Evolutionary conservation across 106 monocot genomes (phyloP).

Genomic region (Chionographis japonica): DNA sequence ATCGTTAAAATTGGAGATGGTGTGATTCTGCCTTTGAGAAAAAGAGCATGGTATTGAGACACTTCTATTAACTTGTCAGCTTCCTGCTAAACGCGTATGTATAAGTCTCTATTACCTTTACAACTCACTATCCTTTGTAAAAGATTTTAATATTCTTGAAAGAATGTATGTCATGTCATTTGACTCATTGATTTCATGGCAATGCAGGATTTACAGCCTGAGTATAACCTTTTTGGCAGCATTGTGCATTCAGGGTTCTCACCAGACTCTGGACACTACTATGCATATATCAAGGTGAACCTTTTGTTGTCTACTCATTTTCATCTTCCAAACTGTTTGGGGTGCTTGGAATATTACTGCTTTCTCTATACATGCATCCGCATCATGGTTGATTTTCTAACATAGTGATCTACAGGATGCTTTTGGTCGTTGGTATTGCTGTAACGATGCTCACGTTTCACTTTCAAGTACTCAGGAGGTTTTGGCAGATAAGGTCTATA

Average conservation of each 20-base stretch:
- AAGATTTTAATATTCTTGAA: no score
- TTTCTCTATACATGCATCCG: not conserved
- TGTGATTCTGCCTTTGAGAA: no score
- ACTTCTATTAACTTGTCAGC: no score
- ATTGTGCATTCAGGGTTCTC: constrained; percentile 94
- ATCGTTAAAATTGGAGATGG: no score
- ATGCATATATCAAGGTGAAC: constrained; percentile 92
- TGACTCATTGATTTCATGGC: constrained; percentile 6
- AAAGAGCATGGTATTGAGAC: no score
- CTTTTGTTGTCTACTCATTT: constrained; percentile 1
- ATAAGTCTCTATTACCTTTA: no score
- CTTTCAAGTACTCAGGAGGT: constrained; percentile 78
- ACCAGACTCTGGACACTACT: constrained; percentile 92
- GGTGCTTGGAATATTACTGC: not conserved
- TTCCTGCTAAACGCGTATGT: no score
- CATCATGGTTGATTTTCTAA: not conserved
- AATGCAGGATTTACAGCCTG: constrained; percentile 67
- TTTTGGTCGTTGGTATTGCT: constrained; percentile 87
- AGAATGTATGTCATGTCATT: not conserved
- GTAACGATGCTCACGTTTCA: constrained; percentile 89
- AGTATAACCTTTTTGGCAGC: constrained; percentile 89
- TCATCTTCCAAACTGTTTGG: not conserved
- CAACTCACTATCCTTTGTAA: no score
- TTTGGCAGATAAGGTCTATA: constrained; percentile 93
- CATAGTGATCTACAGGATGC: constrained; percentile 59